Conservation (phyloP, 169 alveolate genomes). For the Cyclospora cayetanensis region DNA sequence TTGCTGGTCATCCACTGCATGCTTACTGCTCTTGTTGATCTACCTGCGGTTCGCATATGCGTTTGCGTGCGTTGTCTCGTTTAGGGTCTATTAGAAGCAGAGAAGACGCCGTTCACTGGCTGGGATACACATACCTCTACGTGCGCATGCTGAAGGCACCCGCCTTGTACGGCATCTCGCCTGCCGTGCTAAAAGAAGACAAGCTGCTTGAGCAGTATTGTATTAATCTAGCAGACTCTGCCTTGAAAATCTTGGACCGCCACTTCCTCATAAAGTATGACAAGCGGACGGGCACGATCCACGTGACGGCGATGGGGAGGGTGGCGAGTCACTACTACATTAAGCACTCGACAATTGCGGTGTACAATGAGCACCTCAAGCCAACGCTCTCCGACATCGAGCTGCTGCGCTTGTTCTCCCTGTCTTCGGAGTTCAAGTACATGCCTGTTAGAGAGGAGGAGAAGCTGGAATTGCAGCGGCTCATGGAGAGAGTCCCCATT, state of each 20-base stretch:
- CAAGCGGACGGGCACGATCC: conserved; percentile 83
- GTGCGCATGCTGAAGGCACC: conserved; percentile 94
- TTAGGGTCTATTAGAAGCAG: conserved; percentile 93
- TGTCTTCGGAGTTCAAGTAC: conserved; percentile 96
- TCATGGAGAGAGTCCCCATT: conserved; percentile 95
- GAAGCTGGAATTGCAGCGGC: conserved; percentile 92
- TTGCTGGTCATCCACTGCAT: no score
- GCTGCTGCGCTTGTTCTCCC: conserved; percentile 94
- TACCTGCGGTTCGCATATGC: neutral
- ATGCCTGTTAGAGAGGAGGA: conserved; percentile 98
- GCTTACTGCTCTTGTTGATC: no score
- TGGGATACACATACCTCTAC: conserved; percentile 96
- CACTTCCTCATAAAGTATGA: conserved; percentile 95
- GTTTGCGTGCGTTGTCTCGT: conserved; percentile 74
- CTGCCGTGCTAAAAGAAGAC: conserved; percentile 70
- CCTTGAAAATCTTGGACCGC: conserved; percentile 93
- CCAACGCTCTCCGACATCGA: conserved; percentile 95
- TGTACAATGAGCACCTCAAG: conserved; percentile 93
- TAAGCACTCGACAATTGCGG: conserved; percentile 93
- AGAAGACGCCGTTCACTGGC: conserved; percentile 98
- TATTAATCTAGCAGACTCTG: conserved; percentile 85
- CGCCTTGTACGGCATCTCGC: conserved; percentile 89
- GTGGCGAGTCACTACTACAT: conserved; percentile 98
- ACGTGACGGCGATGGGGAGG: conserved; percentile 97
- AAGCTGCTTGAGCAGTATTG: conserved; percentile 69